A percentile compares a stretch with the other conserved stretches of the same genome.
Conservation (phyloP, 305 asterid species). For the Fraxinus paxiana region DNA sequence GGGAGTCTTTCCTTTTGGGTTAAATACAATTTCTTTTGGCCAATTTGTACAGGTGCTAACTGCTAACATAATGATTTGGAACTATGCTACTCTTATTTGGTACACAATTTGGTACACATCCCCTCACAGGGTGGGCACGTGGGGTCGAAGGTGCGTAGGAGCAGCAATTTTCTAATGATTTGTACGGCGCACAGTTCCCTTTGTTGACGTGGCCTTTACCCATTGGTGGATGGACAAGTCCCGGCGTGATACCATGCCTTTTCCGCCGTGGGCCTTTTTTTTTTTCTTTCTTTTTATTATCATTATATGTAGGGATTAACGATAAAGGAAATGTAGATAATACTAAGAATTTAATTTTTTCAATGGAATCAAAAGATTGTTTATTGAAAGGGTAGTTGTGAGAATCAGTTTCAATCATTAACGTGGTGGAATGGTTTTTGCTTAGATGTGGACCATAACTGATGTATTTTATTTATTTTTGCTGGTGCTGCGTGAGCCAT, state of each 20-base stretch:
- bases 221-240: not conserved
- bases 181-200: not conserved
- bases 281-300: not conserved
- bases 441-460: not conserved
- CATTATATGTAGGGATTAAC: not conserved
- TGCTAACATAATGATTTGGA: too few relatives aligned
- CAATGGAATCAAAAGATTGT: not conserved
- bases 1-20: not conserved
- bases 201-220: not conserved
- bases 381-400: not conserved
- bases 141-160: too few relatives aligned
- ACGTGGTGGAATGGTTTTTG: not conserved
- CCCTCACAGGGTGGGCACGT: too few relatives aligned
- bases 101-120: too few relatives aligned
- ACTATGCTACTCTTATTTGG: too few relatives aligned
- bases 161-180: too few relatives aligned
- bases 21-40: not conserved
- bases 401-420: not conserved
- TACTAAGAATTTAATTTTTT: not conserved
- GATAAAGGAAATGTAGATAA: not conserved
- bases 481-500: not conserved
- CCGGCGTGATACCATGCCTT: conserved; percentile 1
- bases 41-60: not conserved
- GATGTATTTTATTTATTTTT: not conserved
- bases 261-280: not conserved